Conservation (phyloP, 2,329 filamentous ascomycete genomes). For the Botryotinia globosa region DNA sequence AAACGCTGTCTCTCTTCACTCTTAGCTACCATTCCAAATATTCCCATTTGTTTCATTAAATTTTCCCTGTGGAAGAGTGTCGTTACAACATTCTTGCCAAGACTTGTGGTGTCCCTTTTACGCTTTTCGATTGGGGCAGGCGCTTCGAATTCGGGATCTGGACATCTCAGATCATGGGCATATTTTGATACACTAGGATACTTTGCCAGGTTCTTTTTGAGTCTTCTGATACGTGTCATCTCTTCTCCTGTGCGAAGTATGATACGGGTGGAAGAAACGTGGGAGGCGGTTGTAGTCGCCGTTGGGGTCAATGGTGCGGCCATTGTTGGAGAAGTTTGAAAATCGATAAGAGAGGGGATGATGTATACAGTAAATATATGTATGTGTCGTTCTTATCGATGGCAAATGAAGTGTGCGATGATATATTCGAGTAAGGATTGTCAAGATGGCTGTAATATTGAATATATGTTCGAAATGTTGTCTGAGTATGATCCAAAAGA, state of each 20-base stretch:
- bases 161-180: background rate
- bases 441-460: background rate
- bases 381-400: background rate
- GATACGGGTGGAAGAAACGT: background rate
- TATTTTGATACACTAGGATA: background rate
- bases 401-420: background rate
- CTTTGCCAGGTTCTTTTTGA: background rate
- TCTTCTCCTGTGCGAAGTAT: background rate
- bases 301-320: background rate
- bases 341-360: background rate
- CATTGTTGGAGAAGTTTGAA: background rate
- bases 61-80: background rate
- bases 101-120: background rate
- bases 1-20: background rate
- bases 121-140: too few relatives aligned
- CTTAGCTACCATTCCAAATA: background rate
- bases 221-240: background rate
- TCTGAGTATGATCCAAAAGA: background rate
- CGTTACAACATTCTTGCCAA: background rate
- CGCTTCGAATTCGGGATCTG: too few relatives aligned
- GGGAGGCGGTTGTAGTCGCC: background rate
- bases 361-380: background rate
- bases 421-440: background rate
- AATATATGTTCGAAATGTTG: background rate
- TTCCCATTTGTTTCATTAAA: background rate